phyloP scores from a whole-genome alignment of 1,139 yeast genomes.

The Lodderomyces margitis region DNA sequence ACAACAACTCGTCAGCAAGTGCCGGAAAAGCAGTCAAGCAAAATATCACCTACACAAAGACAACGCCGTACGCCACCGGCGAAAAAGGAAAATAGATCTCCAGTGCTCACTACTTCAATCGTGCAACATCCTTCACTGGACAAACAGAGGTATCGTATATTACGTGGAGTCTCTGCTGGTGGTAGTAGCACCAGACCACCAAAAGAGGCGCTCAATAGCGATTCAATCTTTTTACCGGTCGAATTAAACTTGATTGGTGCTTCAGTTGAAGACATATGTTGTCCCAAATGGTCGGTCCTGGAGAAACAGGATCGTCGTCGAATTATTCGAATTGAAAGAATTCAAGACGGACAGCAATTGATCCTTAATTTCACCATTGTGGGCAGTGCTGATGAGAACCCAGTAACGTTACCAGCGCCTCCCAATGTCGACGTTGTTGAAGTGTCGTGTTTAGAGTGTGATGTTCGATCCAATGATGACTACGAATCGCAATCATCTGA shows the following conservation, averaged over 20 bases:
- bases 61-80: not conserved
- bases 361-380: constrained; percentile 50
- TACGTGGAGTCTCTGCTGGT: constrained; percentile 60
- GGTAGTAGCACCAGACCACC: constrained; percentile 60
- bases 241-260: constrained; percentile 46
- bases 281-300: constrained; percentile 45
- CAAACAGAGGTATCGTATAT: constrained; percentile 36
- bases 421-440: constrained; percentile 50
- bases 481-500: constrained; percentile 21
- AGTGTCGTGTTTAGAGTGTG: constrained; percentile 56
- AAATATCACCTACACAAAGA: not conserved
- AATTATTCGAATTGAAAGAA: constrained; percentile 56
- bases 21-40: not conserved
- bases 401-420: constrained; percentile 31
- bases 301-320: constrained; percentile 54
- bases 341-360: constrained; percentile 47
- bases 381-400: constrained; percentile 51
- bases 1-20: constrained; percentile 1
- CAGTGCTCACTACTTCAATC: constrained; percentile 1
- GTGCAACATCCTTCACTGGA: not conserved
- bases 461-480: constrained; percentile 29
- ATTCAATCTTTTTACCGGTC: constrained; percentile 43
- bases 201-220: constrained; percentile 31
- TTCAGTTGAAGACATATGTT: constrained; percentile 44
- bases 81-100: not conserved